Base-by-base conservation (phyloP, 1,139 yeast species). In the Taiozyma sp. region DNA sequence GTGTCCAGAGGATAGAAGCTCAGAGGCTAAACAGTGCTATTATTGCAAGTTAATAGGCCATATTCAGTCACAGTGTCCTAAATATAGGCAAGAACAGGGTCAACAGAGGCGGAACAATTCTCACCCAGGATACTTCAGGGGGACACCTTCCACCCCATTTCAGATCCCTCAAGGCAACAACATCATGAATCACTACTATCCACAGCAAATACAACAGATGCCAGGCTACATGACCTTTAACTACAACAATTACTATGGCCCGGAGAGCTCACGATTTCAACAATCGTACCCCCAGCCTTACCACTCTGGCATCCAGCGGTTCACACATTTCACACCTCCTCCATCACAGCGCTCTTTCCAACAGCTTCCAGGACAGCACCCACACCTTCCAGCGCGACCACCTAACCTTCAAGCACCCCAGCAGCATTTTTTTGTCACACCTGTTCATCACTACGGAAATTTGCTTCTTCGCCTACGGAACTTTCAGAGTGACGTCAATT, bases 11-110 rank as follows among this genome's bases (percentile, higher is more conserved):
- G 57, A 24, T 9, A 50, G 54, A 40, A 53, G 45, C 38, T 40
- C 56, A 12, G 44, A 50, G 4, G 43, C 45, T 24, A 59, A 58
- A 24, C 63, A 60, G 48, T 60, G 63, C 34, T 60, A 58, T 32
- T 54, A 47, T 43, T 60, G 62, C 40, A 53, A 57, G 32, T 50
- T 49, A 24, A 48, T 57, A 8, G 63, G 63, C 12, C 63, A 60
- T 42, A 55, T 60, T 16, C 62, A 60, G 34, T 51, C 58, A 1
- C 56, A 57, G 6, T 60, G 62, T 36, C 55, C 56, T 4, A 36
- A 48, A 27, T 45, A 45, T 29, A 23, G 19, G 27, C 40, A 16
- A 5, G 6, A 22, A 8, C 41, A 10, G 4, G 24, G 19, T 19
- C 23, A 38, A 19, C 24, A 38, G 16, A 16, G 24, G 41, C 41